These are phyloP conservation scores for Backusella tuberculispora DNA, from an alignment of 192 early-diverging fungal species.

Conservation along the genomic window DNA sequence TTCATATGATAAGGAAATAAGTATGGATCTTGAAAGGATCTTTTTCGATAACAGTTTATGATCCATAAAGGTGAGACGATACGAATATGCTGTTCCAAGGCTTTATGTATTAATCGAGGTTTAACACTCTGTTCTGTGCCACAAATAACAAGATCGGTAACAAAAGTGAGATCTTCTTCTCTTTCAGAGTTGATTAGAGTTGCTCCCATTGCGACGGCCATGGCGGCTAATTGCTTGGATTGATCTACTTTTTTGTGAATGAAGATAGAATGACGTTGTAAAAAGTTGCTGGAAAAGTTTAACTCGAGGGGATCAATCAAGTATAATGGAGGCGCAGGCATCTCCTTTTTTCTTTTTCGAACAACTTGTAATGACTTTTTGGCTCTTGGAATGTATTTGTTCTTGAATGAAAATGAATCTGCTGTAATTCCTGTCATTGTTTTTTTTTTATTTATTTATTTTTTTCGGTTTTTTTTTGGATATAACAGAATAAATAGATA, in stretches of 20 bases:
- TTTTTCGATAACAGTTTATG: background rate
- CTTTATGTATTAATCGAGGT: background rate
- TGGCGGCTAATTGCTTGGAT: background rate
- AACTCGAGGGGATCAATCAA: constrained; percentile 1
- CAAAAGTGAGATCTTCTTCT: background rate
- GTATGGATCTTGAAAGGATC: background rate
- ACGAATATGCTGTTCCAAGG: background rate
- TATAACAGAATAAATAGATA: background rate
- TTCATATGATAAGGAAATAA: background rate
- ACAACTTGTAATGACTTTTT: background rate
- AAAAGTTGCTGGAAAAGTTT: background rate
- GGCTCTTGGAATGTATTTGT: background rate
- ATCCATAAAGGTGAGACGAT: constrained; percentile 1
- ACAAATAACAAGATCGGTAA: constrained; percentile 4
- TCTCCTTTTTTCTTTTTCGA: background rate
- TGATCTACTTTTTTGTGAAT: constrained; percentile 9
- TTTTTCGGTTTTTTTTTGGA: too few species aligned
- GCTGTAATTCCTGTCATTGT: background rate
- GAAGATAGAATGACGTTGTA: background rate
- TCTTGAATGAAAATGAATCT: background rate
- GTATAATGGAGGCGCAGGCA: background rate
- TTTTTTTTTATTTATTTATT: background rate
- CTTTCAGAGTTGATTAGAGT: background rate
- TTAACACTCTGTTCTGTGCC: background rate
- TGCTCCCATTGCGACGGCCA: background rate